Evolutionary conservation across 1,139 yeast genomes (phyloP).

Genomic region (Meyerozyma sp.): DNA sequence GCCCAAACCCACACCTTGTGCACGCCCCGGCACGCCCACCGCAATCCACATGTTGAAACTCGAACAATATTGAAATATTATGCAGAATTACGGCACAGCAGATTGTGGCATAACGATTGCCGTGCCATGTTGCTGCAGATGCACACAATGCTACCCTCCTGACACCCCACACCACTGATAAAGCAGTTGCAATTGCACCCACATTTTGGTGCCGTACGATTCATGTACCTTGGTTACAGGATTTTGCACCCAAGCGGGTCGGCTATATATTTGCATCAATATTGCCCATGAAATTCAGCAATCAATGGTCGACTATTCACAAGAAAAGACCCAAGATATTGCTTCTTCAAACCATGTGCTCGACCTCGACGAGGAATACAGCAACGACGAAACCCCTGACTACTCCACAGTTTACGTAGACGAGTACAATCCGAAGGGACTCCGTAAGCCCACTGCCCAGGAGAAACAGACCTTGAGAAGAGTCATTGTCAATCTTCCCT

Average conservation of each 20-base stretch:
- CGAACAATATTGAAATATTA: too few species aligned
- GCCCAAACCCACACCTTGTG: too few species aligned
- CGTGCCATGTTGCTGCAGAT: too few species aligned
- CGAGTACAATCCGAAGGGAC: slow-evolving; percentile 16
- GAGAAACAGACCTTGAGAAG: slow-evolving; percentile 14
- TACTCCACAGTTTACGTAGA: slow-evolving; percentile 14
- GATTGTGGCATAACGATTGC: too few species aligned
- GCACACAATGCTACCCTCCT: too few species aligned
- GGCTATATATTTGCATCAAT: background rate
- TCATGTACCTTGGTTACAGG: background rate
- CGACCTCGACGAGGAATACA: background rate
- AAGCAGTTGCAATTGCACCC: background rate
- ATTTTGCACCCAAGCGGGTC: background rate
- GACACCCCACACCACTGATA: background rate
- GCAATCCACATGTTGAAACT: too few species aligned
- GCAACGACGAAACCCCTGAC: slow-evolving; percentile 12
- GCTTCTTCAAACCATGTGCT: background rate
- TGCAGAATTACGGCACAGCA: too few species aligned
- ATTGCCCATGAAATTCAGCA: background rate
- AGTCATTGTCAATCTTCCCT: slow-evolving; percentile 13
- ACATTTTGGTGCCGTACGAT: background rate
- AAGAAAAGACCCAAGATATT: background rate
- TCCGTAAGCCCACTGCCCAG: slow-evolving; percentile 13
- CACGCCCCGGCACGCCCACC: too few species aligned
- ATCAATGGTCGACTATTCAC: background rate